Evolutionary conservation across 768 basidiomycete genomes (phyloP).

Genomic region (Boletus vermiculosoides): DNA sequence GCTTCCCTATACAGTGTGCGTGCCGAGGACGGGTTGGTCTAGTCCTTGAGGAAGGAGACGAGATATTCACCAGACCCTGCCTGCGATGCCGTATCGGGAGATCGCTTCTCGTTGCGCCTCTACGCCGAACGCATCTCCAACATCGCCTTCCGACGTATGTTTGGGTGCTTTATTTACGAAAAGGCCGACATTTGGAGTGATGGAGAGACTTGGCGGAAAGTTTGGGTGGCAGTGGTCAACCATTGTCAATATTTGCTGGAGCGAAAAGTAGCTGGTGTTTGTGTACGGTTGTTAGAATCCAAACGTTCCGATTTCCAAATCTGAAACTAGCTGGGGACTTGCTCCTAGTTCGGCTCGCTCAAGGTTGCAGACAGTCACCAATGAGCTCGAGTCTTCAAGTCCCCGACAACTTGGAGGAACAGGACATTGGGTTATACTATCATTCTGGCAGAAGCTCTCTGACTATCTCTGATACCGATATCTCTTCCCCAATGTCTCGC

Average conservation of each 20-base stretch:
- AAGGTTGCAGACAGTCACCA: background rate
- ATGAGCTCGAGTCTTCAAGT: constrained; percentile 14
- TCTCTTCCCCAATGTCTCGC: constrained; percentile 19
- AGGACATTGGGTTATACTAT: constrained; percentile 30
- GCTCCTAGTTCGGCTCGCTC: background rate
- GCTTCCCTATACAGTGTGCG: constrained; percentile 59
- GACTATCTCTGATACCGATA: constrained; percentile 25
- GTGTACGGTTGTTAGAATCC: constrained; percentile 13
- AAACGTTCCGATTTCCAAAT: constrained; percentile 1
- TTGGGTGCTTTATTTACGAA: background rate
- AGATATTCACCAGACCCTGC: constrained; percentile 70
- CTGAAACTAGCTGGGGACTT: background rate
- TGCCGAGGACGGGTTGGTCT: background rate
- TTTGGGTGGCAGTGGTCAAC: constrained; percentile 34
- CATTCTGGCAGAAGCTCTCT: constrained; percentile 26
- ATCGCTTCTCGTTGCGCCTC: constrained; percentile 59
- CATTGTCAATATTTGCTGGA: background rate
- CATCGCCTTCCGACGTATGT: background rate
- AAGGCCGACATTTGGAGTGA: constrained; percentile 29
- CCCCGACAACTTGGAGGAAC: constrained; percentile 25
- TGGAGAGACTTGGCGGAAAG: constrained; percentile 45
- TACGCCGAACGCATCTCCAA: constrained; percentile 26
- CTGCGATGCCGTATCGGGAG: constrained; percentile 74
- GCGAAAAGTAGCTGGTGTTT: background rate
- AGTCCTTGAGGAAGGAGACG: constrained; percentile 12